Evolutionary conservation across 768 basidiomycete genomes (phyloP).

Genomic region (Rhizopogon vesiculosus): DNA sequence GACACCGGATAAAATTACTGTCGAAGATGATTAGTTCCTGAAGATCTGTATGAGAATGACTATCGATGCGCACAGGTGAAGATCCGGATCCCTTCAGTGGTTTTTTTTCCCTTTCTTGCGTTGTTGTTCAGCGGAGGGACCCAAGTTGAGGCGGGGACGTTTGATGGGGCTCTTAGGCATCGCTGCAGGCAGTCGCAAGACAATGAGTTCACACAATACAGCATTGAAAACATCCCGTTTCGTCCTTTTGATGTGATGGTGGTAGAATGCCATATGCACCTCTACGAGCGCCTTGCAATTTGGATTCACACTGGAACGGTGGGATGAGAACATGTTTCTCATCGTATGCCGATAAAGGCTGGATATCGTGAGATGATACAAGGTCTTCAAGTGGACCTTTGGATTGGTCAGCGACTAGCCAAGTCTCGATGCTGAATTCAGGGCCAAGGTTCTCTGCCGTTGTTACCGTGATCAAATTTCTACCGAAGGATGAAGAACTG

Average conservation of each 20-base stretch:
- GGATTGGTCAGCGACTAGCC: slow-evolving; percentile 1
- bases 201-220: background rate
- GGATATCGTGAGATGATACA: background rate
- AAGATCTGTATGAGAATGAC: too few species aligned
- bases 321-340: background rate
- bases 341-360: background rate
- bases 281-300: background rate
- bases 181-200: background rate
- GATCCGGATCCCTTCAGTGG: too few species aligned
- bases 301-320: background rate
- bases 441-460: background rate
- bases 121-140: too few species aligned
- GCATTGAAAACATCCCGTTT: background rate
- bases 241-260: background rate
- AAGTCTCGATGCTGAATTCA: background rate
- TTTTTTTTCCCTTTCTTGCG: too few species aligned
- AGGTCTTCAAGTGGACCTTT: background rate
- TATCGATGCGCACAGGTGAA: too few species aligned
- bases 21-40: too few species aligned
- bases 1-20: too few species aligned
- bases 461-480: background rate
- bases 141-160: background rate
- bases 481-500: too few species aligned
- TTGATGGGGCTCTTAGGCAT: background rate
- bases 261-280: background rate